Base-by-base conservation (phyloP, 2,329 filamentous ascomycete genomes). In the Trichoderma asperellum region DNA sequence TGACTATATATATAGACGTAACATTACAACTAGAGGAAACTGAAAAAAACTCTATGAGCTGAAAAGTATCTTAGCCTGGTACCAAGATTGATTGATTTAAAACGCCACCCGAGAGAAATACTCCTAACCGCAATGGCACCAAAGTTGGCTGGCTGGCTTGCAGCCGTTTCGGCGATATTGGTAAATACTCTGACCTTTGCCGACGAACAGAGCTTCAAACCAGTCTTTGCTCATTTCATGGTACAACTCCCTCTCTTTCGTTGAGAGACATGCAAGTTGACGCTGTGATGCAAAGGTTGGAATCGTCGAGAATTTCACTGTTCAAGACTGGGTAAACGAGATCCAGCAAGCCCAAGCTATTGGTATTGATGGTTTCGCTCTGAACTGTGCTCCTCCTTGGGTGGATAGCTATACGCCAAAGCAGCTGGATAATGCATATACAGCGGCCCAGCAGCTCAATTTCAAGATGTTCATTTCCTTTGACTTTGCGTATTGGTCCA, bases 401-500 rank as follows among this genome's bases (percentile, higher is more conserved):
- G 70, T 74, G 12, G 72, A 73, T 55, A 72, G 65, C 52, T 74
- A 73, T 56, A 73, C 72, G 4, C 69, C 71, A 27, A 73, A 70
- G 63, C 72, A 74, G 68, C 62, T 73, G 5, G 72, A 69, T 11
- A 71, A 72, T 47, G 73, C 73, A 5, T 74, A 74, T 47, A 61
- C 71, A 12, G 71, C 73, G 21, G 73, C 71, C 4, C 37, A 59
- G 18, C 69, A 73, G 37, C 40, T 72, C 12, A 70, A 68, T 47
- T 74, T 73, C 58, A 72, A 71, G 34, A 69, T 74, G 58, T 74
- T 74, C 66, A 72, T 74, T 66, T 74, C 73, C 1, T 74, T 73
- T 37, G 73, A 74, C 67, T 74, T 74, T 57, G 72, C 72, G 8
- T 74, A 74, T 68, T 74, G 73, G 73, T 68, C 66, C n/a, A 71